Evolutionary conservation across 768 basidiomycete species (phyloP), one percentile per base, ranked within the genome.

Genomic region (Trametes elegans): DNA sequence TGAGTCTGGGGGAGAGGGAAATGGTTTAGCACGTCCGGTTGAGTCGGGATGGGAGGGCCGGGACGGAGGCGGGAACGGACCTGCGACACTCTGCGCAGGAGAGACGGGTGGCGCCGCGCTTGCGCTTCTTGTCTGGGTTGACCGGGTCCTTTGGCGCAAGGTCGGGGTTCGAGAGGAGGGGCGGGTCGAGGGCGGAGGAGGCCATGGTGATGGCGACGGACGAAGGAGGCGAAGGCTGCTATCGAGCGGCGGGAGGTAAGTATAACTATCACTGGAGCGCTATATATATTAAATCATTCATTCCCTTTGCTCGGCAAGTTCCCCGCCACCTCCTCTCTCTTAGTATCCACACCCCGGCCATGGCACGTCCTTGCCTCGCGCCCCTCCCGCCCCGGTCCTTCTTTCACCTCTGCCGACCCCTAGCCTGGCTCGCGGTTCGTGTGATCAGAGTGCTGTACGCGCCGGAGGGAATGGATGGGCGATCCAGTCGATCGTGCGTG

Each of bases 61-160:
- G 44, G 35, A 31, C 35, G n/a, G n/a, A n/a, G n/a, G n/a, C 38
- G 55, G 38, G 51, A 16, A 56, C 68, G 36, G 57, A 85, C 88
- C 88, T 79, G 67, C 88, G 78, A 65, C 88, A 91, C 61, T 91
- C 88, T 23, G 88, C 88, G 64, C 88, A 90, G 11, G 86, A 88
- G 41, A 90, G 76, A 38, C 88, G 79, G 5, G 85, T 87, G 6
- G 88, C 87, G 34, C 88, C 88, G 27, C 71, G 64, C 60, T 81
- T 59, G 74, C 78, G 66, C 77, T 82, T 72, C 79, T 83, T 66
- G 28, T 63, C 57, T 45, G 58, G 57, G 45, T 49, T 49, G 42
- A 40, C 19, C 26, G 57, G 52, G 43, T 59, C 57, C 13, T 31
- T 49, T 7, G 58, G 53, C 8, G 58, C 46, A 34, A 53, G 50